Percentiles rank a stretch among this genome's conserved stretches.
Evolutionary conservation across 129 eudicot species (phyloP).

Genomic region (Lactuca sativa): DNA sequence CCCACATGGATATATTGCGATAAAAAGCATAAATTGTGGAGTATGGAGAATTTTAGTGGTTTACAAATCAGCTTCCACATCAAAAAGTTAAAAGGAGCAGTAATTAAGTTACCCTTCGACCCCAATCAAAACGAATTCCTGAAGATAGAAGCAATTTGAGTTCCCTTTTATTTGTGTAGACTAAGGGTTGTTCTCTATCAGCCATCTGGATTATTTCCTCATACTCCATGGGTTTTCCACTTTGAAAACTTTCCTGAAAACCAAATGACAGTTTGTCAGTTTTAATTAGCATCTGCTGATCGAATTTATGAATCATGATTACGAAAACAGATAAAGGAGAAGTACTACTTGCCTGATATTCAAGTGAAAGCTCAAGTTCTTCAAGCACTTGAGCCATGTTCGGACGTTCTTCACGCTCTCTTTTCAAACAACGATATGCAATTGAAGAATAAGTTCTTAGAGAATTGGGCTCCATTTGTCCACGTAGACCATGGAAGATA

Average conservation of each 20-base stretch:
- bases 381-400: conserved; percentile 24
- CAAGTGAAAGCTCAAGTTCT: conserved; percentile 20
- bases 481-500: conserved; percentile 3
- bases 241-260: conserved; percentile 15
- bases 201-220: conserved; percentile 27
- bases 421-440: conserved; percentile 16
- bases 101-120: conserved; percentile 16
- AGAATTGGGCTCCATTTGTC: conserved; percentile 6
- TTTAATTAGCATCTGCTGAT: background rate
- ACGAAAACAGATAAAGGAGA: background rate
- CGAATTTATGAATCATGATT: background rate
- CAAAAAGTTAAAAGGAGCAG: background rate
- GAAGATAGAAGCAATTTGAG: conserved; percentile 23
- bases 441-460: background rate
- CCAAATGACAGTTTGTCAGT: background rate
- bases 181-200: conserved; percentile 19
- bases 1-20: too few species aligned
- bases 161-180: conserved; percentile 25
- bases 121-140: conserved; percentile 28
- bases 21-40: too few species aligned
- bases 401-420: conserved; percentile 24
- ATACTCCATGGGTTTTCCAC: conserved; percentile 30
- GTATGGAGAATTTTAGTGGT: too few species aligned
- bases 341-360: background rate
- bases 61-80: too few species aligned